Percentiles rank a stretch among this genome's conserved stretches.
Evolutionary conservation across 148 eudicot species (phyloP).

Genomic region (Heliamphora exappendiculata): DNA sequence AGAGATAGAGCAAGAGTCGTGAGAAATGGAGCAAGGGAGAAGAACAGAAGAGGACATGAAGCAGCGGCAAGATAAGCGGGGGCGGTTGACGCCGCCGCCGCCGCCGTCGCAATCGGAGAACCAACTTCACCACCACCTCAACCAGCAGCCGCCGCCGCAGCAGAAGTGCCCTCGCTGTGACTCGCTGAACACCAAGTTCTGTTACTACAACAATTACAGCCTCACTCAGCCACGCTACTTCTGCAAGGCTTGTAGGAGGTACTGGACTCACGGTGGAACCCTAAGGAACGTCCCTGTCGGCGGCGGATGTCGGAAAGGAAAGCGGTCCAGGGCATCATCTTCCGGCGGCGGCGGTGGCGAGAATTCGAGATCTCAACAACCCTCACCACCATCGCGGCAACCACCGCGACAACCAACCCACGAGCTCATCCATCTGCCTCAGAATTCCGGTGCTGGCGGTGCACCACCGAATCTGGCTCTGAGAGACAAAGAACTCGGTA

Average conservation of each 20-base stretch:
- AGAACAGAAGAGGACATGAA: neutral
- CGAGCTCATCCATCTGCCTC: conserved; percentile 1
- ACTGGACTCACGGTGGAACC: conserved; percentile 56
- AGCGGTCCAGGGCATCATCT: conserved; percentile 22
- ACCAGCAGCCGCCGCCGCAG: conserved; percentile 26
- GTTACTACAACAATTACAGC: conserved; percentile 43
- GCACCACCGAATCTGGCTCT: neutral
- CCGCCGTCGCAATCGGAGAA: conserved; percentile 7
- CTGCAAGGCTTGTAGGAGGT: conserved; percentile 40
- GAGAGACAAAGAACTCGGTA: neutral
- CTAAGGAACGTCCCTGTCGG: conserved; percentile 43
- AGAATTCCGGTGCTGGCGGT: neutral
- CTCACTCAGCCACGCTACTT: conserved; percentile 39
- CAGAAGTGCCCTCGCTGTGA: conserved; percentile 46
- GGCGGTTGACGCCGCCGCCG: conserved; percentile 11
- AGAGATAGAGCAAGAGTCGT: neutral
- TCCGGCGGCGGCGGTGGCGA: neutral
- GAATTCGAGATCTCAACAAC: neutral
- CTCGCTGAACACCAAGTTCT: conserved; percentile 39
- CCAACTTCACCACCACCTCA: conserved; percentile 8
- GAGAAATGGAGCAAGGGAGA: conserved; percentile 24
- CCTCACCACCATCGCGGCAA: neutral
- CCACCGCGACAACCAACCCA: neutral
- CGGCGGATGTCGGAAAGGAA: conserved; percentile 39
- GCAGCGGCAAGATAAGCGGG: neutral